Base-by-base conservation (phyloP, 2,329 filamentous ascomycete species). In the Diaporthe vaccinii region DNA sequence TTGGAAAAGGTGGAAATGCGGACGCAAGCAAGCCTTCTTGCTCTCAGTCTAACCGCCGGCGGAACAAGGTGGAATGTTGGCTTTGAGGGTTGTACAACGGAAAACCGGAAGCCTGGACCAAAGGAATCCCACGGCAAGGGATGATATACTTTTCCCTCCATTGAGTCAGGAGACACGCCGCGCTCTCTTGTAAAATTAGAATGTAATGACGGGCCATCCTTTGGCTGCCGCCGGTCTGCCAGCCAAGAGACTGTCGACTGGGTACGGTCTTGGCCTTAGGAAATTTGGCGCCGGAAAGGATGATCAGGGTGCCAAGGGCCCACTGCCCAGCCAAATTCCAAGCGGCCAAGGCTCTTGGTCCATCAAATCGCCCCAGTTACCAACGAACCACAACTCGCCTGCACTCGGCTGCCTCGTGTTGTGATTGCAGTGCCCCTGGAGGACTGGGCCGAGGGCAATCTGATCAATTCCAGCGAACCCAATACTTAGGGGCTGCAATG, bases 181-280 rank as follows among this genome's bases (percentile, higher is more conserved):
- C 72, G 58, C 69, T 39, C 49, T 46, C 73, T 53, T 28, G 57
- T 73, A 67, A 73, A 73, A 73, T 73, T 73, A 73, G 73, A 65
- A 70, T 58, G 25, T 59, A 46, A 69, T 39, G 49, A 57, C 46
- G 44, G 59, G 53, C 53, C 41, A 69, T 34, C 51, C 28, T 49
- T 49, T 55, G 41, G 51, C 31, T 46, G 72, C 72, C 61, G 55
- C 61, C 72, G 51, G 55, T 46, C 55, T 69, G 70, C 2, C n/a
- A 25, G 74, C 74, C 74, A 75, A 72, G 74, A 53, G 39, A 20
- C 65, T 69, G 65, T 69, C 65, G 46, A 55, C 65, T 55, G 15
- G 65, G 65, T 22, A 17, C 17, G 49, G 65, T 55, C 65, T 69
- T 69, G 65, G 65, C 65, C 65, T 44, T 41, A 69, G 65, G 49